Conservation (phyloP, 306 rosid species). For the Acmispon strigosus region DNA sequence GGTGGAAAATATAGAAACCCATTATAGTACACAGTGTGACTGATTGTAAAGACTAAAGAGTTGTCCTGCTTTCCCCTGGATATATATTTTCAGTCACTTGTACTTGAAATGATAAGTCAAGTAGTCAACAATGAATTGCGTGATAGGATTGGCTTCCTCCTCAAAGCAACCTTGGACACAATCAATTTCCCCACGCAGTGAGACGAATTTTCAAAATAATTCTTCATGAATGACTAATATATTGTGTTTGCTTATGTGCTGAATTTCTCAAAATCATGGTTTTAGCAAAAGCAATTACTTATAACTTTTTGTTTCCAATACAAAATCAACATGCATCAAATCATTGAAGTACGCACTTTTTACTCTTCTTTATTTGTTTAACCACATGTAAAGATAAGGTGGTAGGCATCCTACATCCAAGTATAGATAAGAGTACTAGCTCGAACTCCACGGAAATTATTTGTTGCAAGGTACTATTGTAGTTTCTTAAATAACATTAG, state of each 20-base stretch:
- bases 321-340: too few species aligned
- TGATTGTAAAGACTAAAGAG: neutral
- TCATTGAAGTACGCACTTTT: too few species aligned
- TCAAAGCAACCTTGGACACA: constrained; percentile 11
- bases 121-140: neutral
- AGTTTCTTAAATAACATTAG: too few species aligned
- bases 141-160: neutral
- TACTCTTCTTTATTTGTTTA: too few species aligned
- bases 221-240: neutral
- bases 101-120: neutral
- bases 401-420: too few species aligned
- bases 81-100: neutral
- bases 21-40: neutral
- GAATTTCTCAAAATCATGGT: too few species aligned
- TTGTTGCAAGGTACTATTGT: too few species aligned
- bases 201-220: neutral
- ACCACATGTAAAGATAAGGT: too few species aligned
- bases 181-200: neutral
- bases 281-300: neutral
- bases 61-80: neutral
- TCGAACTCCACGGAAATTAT: too few species aligned
- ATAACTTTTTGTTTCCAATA: neutral
- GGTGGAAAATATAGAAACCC: constrained; percentile 17
- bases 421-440: too few species aligned
- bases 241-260: too few species aligned